Evolutionary conservation across 176 grass and related monocot species (phyloP).

Genomic region (Carex scoparia): DNA sequence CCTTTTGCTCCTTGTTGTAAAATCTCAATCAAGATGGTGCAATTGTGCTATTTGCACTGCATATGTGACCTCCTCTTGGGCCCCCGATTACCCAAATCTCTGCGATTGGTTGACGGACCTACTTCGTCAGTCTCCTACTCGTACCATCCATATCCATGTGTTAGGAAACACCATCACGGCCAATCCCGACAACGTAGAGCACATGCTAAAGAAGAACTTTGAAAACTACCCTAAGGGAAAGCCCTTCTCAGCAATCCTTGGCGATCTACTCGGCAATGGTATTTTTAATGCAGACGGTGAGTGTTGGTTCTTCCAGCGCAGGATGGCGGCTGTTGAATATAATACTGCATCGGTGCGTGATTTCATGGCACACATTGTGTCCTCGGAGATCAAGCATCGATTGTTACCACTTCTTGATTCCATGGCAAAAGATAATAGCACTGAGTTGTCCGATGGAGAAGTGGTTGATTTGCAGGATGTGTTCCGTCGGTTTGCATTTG

Average conservation of each 20-base stretch:
- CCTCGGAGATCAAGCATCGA: constrained; percentile 50
- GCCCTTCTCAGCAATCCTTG: constrained; percentile 65
- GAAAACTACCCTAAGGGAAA: constrained; percentile 82
- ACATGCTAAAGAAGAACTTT: constrained; percentile 62
- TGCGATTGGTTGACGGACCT: constrained; percentile 87
- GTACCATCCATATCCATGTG: constrained; percentile 79
- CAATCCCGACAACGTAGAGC: constrained; percentile 54
- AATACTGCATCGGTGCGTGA: constrained; percentile 31
- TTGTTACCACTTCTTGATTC: constrained; percentile 64
- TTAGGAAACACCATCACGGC: constrained; percentile 63
- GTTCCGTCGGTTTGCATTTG: constrained; percentile 65
- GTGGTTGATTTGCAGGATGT: constrained; percentile 67
- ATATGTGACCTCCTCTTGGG: constrained; percentile 75
- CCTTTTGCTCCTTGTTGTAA: constrained; percentile 20
- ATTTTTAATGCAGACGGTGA: constrained; percentile 87
- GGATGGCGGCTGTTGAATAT: constrained; percentile 53
- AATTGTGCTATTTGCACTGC: constrained; percentile 57
- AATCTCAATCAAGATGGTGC: constrained; percentile 59
- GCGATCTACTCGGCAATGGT: constrained; percentile 70
- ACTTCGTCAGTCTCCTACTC: constrained; percentile 51
- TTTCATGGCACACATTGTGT: constrained; percentile 38
- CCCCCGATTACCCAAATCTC: constrained; percentile 62
- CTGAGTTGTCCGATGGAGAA: background rate
- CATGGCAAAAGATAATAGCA: background rate
- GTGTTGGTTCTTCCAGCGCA: constrained; percentile 66